Evolutionary conservation across 163 green algal genomes (phyloP), one percentile per base, ranked within the genome.

Genomic region (Scenedesmus sp.): DNA sequence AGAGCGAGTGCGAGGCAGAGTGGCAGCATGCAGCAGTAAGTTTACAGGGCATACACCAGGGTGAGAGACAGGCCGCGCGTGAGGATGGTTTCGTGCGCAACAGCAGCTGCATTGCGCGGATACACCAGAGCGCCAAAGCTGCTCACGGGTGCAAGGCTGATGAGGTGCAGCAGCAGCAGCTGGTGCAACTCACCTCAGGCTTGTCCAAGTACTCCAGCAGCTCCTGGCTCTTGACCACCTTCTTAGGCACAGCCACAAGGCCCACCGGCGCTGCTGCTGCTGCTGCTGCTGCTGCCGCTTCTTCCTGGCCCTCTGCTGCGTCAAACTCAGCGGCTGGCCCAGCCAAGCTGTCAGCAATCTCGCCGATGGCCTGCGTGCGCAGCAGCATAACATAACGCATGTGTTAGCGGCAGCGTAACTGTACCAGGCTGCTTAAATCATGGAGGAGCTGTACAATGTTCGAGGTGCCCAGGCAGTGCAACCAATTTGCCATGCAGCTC

Each of bases 191-290:
- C 56, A 91, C 73, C 70, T 74, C 70, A 2, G 56, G 52, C 15
- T 18, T 57, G 7, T 85, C 70, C 26, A 91, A 16, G 56, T 52
- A 79, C 16, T 23, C 18, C n/a, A 88, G 57, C 79, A 92, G 88
- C 79, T 92, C 60, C 18, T 57, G 4, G 23, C 8, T 88, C 79
- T 92, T 88, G 62, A 92, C 13, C 13, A 92, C 79, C 79, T 88
- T 92, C 8, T 74, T 70, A 34, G 88, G 79, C 79, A 88, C 10
- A 4, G 79, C 62, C 20, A 64, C 7, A 46, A 92, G 60, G 46
- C 88, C 88, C 60, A 88, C 79, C 2, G 59, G 52, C 16, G 85
- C 66, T 84, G 34, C 76, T 84, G 76, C 76, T 59, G 76, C 74
- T 83, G 74, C 74, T 66, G 81, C 82, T 54, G 82, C 82, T 73